Percentiles rank a stretch among this genome's conserved stretches.
Evolutionary conservation across 2,329 filamentous ascomycete species (phyloP).

Genomic region (Verticillium albo-atrum): DNA sequence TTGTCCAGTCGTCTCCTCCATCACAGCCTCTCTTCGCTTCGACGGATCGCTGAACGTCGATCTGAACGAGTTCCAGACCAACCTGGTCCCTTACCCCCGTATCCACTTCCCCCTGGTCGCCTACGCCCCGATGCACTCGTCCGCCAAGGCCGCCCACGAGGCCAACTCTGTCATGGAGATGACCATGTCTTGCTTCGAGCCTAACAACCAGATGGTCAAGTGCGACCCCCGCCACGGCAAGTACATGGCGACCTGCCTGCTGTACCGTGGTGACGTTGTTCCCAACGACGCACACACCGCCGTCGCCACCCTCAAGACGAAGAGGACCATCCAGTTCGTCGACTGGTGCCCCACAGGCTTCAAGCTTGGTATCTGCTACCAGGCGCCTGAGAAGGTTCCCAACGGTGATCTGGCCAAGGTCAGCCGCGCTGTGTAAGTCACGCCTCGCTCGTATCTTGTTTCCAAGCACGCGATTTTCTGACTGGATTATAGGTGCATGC

Average conservation of each 20-base stretch:
- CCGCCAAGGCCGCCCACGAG: conserved; percentile 94
- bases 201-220: conserved; percentile 99
- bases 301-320: conserved; percentile 96
- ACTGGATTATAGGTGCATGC: conserved; percentile 70
- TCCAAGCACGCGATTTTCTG: neutral
- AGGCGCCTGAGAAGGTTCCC: conserved; percentile 91
- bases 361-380: conserved; percentile 99
- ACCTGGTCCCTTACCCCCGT: conserved; percentile 96
- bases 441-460: neutral
- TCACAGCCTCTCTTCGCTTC: conserved; percentile 97
- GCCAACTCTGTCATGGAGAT: conserved; percentile 98
- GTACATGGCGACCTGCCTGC: conserved; percentile 98
- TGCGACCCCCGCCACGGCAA: conserved; percentile 98
- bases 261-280: conserved; percentile 98
- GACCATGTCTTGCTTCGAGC: conserved; percentile 98
- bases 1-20: conserved; percentile 82
- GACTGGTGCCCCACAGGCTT: conserved; percentile 99
- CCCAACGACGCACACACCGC: conserved; percentile 92
- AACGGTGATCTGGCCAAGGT: conserved; percentile 98
- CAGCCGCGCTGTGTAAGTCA: conserved; percentile 90
- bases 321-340: conserved; percentile 98
- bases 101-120: conserved; percentile 99
- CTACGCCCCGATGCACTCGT: conserved; percentile 90
- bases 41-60: conserved; percentile 99
- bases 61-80: conserved; percentile 99